Evolutionary conservation across 140 eudicot genomes (phyloP).

Genomic region (Flaveria floridana): DNA sequence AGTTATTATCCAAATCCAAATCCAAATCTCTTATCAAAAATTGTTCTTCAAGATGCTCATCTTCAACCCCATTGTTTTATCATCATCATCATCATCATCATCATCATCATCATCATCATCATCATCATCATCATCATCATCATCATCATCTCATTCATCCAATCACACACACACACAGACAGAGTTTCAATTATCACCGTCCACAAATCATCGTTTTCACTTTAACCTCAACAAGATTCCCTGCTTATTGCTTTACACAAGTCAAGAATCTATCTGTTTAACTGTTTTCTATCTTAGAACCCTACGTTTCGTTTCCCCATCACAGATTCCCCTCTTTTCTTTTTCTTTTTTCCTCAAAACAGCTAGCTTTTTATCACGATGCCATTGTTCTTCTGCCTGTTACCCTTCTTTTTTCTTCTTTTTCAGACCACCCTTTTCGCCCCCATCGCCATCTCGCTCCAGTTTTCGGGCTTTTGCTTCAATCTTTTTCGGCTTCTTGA

Average conservation of each 20-base stretch:
- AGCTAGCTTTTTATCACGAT: conserved; percentile 46
- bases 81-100: background rate
- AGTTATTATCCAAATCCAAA: background rate
- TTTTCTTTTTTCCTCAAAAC: conserved; percentile 27
- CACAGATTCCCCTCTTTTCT: conserved; percentile 41
- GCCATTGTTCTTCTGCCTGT: conserved; percentile 52
- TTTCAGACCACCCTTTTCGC: conserved; percentile 28
- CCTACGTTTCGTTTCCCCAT: conserved; percentile 37
- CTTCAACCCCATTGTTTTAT: conserved; percentile 14
- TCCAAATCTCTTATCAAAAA: background rate
- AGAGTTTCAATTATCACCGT: conserved; percentile 28
- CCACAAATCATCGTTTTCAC: conserved; percentile 16
- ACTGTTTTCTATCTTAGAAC: conserved; percentile 40
- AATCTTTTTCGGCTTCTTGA: conserved; percentile 37
- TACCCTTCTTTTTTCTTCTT: conserved; percentile 28
- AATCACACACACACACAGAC: conserved; percentile 1
- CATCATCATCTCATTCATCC: background rate
- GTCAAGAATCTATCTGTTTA: conserved; percentile 79
- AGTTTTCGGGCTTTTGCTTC: conserved; percentile 44
- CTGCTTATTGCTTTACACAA: conserved; percentile 54
- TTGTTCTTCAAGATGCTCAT: conserved; percentile 12
- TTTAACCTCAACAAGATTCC: conserved; percentile 50
- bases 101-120: background rate
- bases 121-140: background rate
- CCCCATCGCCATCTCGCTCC: conserved; percentile 43